phyloP scores from a whole-genome alignment of 2,329 filamentous ascomycete species.

The Trichoderma asperellum region DNA sequence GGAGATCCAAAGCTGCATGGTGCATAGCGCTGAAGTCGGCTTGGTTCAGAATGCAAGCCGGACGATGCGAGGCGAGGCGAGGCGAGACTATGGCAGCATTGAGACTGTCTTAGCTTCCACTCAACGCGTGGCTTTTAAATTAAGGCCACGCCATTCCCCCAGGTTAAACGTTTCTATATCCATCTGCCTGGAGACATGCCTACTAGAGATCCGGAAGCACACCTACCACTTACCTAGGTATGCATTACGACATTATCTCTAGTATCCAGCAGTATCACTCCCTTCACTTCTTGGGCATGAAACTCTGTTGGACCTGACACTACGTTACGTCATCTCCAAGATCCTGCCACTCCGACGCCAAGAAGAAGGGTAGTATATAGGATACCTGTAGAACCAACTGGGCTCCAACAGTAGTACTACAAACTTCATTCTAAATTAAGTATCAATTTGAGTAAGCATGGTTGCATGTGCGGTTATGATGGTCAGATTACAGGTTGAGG shows the following conservation, averaged over 20 bases:
- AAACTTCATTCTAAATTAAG: neutral
- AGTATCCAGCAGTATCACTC: neutral
- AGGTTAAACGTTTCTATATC: neutral
- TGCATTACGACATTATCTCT: neutral
- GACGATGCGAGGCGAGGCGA: neutral
- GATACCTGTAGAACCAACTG: neutral
- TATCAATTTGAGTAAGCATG: neutral
- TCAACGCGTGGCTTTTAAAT: neutral
- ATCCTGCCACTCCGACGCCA: neutral
- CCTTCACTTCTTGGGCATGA: neutral
- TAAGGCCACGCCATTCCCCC: neutral
- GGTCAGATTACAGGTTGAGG: neutral
- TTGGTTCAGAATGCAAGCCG: neutral
- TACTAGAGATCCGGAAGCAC: too few relatives aligned
- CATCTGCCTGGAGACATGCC: too few relatives aligned
- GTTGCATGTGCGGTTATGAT: neutral
- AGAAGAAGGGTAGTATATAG: neutral
- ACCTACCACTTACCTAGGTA: neutral
- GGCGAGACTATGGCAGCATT: neutral
- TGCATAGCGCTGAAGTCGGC: conserved; percentile 8
- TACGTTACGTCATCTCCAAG: conserved; percentile 23
- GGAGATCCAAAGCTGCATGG: conserved; percentile 24
- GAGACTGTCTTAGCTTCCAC: neutral
- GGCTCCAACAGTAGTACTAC: neutral
- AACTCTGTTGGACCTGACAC: neutral